phyloP scores from a whole-genome alignment of 208 protist genomes.

The Phytomonas francai region DNA sequence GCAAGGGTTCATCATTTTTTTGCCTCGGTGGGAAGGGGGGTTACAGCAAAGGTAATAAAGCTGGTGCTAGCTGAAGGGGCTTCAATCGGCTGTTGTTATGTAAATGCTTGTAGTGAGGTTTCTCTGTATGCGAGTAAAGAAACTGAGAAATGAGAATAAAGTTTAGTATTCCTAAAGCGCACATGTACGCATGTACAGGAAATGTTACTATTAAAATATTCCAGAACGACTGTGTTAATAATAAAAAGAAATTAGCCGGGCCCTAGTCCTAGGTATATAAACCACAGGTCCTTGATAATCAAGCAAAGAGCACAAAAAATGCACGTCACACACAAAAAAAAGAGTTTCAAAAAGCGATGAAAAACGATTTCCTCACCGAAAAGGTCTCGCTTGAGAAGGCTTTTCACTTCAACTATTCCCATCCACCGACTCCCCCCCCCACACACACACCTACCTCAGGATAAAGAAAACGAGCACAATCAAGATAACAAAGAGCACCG shows the following conservation, averaged over 20 bases:
- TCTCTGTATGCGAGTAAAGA: neutral
- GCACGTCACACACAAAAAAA: slow-evolving; percentile 9
- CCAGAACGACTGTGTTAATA: slow-evolving; percentile 1
- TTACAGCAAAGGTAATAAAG: neutral
- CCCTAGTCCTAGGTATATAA: slow-evolving; percentile 5
- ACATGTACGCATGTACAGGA: neutral
- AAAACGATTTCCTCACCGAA: slow-evolving; percentile 6
- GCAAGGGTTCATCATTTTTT: neutral
- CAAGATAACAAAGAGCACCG: slow-evolving; percentile 60
- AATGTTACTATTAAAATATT: neutral
- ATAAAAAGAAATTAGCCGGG: slow-evolving; percentile 1
- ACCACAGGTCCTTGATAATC: slow-evolving; percentile 1
- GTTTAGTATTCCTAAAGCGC: neutral
- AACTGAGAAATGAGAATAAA: neutral
- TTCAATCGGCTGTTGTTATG: neutral
- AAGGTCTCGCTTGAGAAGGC: neutral
- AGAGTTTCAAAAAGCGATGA: slow-evolving; percentile 9
- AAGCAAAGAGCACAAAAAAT: neutral
- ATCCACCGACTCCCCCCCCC: neutral
- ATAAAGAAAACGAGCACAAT: slow-evolving; percentile 60
- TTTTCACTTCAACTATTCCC: neutral
- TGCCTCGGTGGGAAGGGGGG: neutral
- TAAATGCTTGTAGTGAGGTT: neutral
- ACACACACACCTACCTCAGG: slow-evolving; percentile 18
- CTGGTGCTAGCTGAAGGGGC: neutral